Evolutionary conservation across 2,329 filamentous ascomycete genomes (phyloP), one percentile per base, ranked within the genome.

Genomic region (Diaporthe caulivora): DNA sequence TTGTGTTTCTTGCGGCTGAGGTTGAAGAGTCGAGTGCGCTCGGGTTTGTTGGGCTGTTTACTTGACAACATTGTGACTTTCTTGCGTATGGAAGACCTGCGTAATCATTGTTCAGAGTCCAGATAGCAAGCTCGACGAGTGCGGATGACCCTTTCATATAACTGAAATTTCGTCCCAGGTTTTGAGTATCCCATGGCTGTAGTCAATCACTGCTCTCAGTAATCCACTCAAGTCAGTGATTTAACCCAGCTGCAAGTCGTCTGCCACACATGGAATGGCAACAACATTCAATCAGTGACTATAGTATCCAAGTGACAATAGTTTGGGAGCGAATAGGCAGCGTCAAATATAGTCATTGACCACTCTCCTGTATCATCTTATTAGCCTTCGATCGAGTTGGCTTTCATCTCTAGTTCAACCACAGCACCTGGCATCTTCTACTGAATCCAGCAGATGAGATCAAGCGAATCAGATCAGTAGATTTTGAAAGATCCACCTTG

Each of bases 161-260:
- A 60, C 1, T 24, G 11, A 31, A 60, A 2, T 42, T 26, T 40
- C 54, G 8, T 57, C 54, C 11, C 31, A 57, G 15, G 31, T 57
- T n/a, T 40, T n/a, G 31, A 21, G 37, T 11, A 37, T 13, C 37
- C 37, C 34, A 62, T n/a, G 10, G 26, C 24, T 42, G 11, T 37
- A 62, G 24, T 62, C 37, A 62, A 62, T 62, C 57, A 62, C 57
- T 62, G 37, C 15, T 18, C 17, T 29, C 10, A 2, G 57, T 42
- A n/a, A 62, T 62, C 44, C 54, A 55, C 53, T n/a, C 15, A 10
- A 34, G 29, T n/a, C 29, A 31, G 29, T 55, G 53, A 34, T n/a
- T 55, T 26, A 29, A 24, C 13, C 34, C 37, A 40, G 11, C 7
- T 40, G n/a, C 51, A 54, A 24, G 21, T 57, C 29, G 18, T n/a